These are phyloP conservation scores for Botrytis squamosa DNA, from an alignment of 2,329 filamentous ascomycete species.

Conservation along the genomic window DNA sequence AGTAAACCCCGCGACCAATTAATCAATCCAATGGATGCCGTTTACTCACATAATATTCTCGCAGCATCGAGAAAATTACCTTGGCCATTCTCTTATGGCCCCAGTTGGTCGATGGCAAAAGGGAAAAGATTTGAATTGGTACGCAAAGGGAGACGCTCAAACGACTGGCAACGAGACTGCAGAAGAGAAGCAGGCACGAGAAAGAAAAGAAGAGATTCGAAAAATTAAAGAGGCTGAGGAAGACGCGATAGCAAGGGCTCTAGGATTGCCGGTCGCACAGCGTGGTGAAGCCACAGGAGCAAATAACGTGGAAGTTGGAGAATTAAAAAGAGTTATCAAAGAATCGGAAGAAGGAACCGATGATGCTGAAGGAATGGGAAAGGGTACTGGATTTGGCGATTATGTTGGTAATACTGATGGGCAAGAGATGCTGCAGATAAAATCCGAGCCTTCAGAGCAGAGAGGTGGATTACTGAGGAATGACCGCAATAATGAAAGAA, in stretches of 20 bases:
- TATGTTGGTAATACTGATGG: conserved; percentile 35
- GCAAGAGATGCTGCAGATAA: conserved; percentile 24
- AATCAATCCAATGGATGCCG: neutral
- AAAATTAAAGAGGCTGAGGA: conserved; percentile 89
- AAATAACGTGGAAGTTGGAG: conserved; percentile 68
- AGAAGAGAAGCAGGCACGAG: conserved; percentile 57
- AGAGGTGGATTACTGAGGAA: conserved; percentile 29
- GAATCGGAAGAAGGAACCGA: conserved; percentile 45
- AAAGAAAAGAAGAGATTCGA: conserved; percentile 74
- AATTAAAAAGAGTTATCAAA: conserved; percentile 55
- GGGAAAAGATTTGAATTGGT: conserved; percentile 61
- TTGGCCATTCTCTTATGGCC: conserved; percentile 73
- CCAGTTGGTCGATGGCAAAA: conserved; percentile 74
- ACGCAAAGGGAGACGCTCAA: conserved; percentile 55
- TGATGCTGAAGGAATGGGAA: conserved; percentile 36
- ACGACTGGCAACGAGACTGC: conserved; percentile 56
- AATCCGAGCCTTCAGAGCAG: conserved; percentile 20
- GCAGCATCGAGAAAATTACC: conserved; percentile 78
- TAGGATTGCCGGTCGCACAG: conserved; percentile 72
- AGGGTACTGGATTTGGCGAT: conserved; percentile 36
- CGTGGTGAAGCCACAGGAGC: conserved; percentile 53
- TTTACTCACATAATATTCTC: neutral
- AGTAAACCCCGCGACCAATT: neutral
- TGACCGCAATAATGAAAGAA: conserved; percentile 24
- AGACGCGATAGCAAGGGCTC: conserved; percentile 78